Percentiles rank a stretch among this genome's conserved stretches.
Conservation (phyloP, 176 grass and related monocot genomes). For the Typha latifolia region DNA sequence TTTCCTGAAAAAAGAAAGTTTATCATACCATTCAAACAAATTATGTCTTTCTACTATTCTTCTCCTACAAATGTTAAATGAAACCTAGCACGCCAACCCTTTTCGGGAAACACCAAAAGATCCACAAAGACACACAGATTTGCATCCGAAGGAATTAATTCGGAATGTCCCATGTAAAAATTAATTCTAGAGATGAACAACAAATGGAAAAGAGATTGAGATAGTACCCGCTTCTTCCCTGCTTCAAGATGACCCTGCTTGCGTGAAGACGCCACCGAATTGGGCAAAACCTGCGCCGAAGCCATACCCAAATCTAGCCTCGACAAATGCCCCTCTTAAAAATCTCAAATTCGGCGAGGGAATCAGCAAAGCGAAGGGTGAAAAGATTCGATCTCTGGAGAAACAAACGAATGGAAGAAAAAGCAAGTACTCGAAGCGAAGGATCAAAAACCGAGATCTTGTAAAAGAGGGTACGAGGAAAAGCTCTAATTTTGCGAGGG, state of each 20-base stretch:
- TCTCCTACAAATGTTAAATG: no score
- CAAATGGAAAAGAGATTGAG: not conserved
- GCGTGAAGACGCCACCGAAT: constrained; percentile 35
- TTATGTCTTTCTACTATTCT: no score
- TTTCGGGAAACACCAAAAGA: no score
- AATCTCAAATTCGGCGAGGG: not conserved
- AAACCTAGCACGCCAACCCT: no score
- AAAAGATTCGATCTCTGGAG: not conserved
- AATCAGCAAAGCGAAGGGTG: not conserved
- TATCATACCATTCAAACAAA: no score
- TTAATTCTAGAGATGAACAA: not conserved
- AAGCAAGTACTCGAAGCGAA: not conserved
- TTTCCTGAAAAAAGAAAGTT: no score
- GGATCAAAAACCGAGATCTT: not conserved
- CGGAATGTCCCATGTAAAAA: not conserved
- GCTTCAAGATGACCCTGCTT: constrained; percentile 70
- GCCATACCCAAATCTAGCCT: constrained; percentile 36
- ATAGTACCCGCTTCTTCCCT: constrained; percentile 81
- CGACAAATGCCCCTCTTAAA: no score
- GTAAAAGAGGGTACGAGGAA: not conserved
- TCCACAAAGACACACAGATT: no score
- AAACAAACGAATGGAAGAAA: not conserved
- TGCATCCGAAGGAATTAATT: not conserved
- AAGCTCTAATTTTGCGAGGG: not conserved
- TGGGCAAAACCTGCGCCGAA: constrained; percentile 53